phyloP scores from a whole-genome alignment of 768 basidiomycete genomes.

The Trametes coccinea region DNA sequence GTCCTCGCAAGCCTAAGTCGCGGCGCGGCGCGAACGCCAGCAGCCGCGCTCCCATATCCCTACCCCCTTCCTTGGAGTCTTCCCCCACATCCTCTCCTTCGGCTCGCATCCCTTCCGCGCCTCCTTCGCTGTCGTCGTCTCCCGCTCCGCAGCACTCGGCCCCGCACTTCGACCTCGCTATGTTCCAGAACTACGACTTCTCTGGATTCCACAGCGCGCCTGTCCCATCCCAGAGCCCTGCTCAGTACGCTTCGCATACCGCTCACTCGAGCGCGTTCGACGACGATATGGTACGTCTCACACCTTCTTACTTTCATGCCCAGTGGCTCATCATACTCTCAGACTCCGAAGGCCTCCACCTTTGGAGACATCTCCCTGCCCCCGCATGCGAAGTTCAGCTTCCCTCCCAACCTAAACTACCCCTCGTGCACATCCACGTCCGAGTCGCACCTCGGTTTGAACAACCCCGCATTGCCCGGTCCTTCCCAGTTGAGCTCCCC shows the following conservation, averaged over 20 bases:
- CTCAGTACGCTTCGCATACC: neutral
- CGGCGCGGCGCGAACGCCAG: constrained; percentile 18
- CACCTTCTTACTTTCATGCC: neutral
- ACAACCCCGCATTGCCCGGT: neutral
- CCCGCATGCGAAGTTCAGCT: constrained; percentile 12
- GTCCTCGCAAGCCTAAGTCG: constrained; percentile 34
- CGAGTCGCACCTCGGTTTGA: constrained; percentile 16
- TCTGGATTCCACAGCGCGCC: neutral
- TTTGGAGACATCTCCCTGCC: constrained; percentile 10
- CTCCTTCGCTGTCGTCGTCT: neutral
- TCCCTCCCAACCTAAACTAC: constrained; percentile 1
- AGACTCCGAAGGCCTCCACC: constrained; percentile 11
- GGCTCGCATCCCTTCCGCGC: constrained; percentile 2
- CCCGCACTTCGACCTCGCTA: neutral
- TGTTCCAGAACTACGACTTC: neutral
- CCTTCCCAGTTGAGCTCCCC: neutral
- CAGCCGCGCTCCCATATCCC: neutral
- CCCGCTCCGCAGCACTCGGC: neutral
- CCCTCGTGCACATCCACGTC: neutral
- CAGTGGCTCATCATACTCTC: neutral
- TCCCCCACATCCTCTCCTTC: constrained; percentile 1
- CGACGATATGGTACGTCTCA: constrained; percentile 5
- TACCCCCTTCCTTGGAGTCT: constrained; percentile 1
- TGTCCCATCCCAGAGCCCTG: neutral
- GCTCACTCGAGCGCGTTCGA: neutral